Evolutionary conservation across 2,329 filamentous ascomycete species (phyloP), one percentile per base, ranked within the genome.

Genomic region (Clonostachys byssicola): DNA sequence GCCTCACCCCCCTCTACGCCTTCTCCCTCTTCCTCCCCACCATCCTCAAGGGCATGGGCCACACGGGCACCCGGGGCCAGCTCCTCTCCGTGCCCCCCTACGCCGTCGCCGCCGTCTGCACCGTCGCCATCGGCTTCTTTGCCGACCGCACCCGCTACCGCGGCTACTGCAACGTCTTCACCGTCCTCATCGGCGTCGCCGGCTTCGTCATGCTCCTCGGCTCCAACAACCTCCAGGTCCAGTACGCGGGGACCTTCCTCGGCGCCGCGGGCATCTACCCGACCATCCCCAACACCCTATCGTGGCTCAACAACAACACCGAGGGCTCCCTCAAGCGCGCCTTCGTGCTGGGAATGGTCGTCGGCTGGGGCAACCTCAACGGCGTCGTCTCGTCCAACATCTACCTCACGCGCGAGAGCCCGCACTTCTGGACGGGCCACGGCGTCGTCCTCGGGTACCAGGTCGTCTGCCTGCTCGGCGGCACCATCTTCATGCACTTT

Each of bases 381-480:
- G 63, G 62, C 49, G 61, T 61, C 43, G 47, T 64, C 33, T 83
- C 77, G 56, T 85, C 80, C 53, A 95, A 96, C 61, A 89, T 96
- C 55, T 96, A 89, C 57, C 70, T 77, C 51, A 18, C 17, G 12
- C 14, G 17, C 60, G 73, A 81, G 60, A 56, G 70, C 51, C 89
- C 86, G 5, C 74, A 77, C 23, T 96, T 82, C 67, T 78, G 78
- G 38, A 74, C 82, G 2, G 92, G 92, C 0, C 91, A 96, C 55
- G 84, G 79, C 3, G 75, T 85, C 1, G 82, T 95, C 3, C 64
- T 95, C 44, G 88, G 72, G 0, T 96, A 92, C 64, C 73, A 92
- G 63, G 70, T 79, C 2, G 49, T 88, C 2, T 89, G 85, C 56
- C 67, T 90, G 42, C 71, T 90, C 7, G 79, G 81, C 0, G 89